Conservation (phyloP, 345 rosid genomes). For the thale cress (Arabidopsis thaliana) region TAIR10.1 NC_003071.7:17438001-17438500, state of each 20-base stretch:
- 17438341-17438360: too few species aligned
- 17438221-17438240: conserved; percentile 23
- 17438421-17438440: conserved; percentile 25
- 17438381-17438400: neutral
- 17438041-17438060: conserved; percentile 20
- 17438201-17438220: neutral
- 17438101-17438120: neutral
- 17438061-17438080: conserved; percentile 30
- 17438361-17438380: too few species aligned
- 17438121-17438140: conserved; percentile 23
- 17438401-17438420: conserved; percentile 15
- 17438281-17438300: conserved; percentile 37
- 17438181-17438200: neutral
- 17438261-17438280: conserved; percentile 42
- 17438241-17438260: conserved; percentile 44
- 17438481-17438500: neutral
- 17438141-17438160: conserved; percentile 8
- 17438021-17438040: conserved; percentile 24
- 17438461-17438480: neutral
- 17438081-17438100: neutral
- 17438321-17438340: neutral
- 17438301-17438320: neutral
- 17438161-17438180: neutral
- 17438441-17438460: too few species aligned
- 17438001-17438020: conserved; percentile 33